Evolutionary conservation across 2,329 filamentous ascomycete species (phyloP).

Genomic region (Sclerotinia spermophila): DNA sequence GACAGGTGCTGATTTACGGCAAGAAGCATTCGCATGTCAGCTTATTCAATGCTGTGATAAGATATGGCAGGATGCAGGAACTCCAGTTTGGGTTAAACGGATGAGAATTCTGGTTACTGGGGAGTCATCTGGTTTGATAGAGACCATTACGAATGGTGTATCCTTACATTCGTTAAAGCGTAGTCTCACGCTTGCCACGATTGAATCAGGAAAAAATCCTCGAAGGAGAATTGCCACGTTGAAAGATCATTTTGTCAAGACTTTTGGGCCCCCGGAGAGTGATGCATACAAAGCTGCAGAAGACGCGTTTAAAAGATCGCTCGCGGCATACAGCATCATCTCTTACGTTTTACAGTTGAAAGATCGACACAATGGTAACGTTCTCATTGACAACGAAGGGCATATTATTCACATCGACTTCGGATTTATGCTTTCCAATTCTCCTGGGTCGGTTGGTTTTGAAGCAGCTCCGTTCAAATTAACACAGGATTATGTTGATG

Average conservation of each 20-base stretch:
- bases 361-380: conserved; percentile 82
- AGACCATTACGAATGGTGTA: conserved; percentile 85
- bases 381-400: conserved; percentile 79
- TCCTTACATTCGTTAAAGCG: conserved; percentile 84
- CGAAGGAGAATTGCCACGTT: conserved; percentile 74
- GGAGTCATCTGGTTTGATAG: conserved; percentile 78
- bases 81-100: conserved; percentile 81
- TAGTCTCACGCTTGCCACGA: conserved; percentile 70
- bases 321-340: conserved; percentile 82
- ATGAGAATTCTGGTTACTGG: conserved; percentile 86
- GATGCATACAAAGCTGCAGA: conserved; percentile 68
- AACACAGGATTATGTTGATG: conserved; percentile 81
- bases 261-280: conserved; percentile 68
- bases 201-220: conserved; percentile 69
- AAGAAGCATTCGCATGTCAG: conserved; percentile 85
- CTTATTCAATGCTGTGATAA: conserved; percentile 77
- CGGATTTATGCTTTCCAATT: conserved; percentile 86
- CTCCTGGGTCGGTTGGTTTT: conserved; percentile 77
- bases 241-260: conserved; percentile 76
- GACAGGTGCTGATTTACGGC: conserved; percentile 75
- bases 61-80: conserved; percentile 72
- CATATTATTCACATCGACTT: conserved; percentile 89
- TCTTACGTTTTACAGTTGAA: conserved; percentile 82
- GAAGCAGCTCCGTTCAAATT: conserved; percentile 85
- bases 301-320: conserved; percentile 74